Evolutionary conservation across 2,329 filamentous ascomycete species (phyloP).

Genomic region (Cercospora brassicicola): DNA sequence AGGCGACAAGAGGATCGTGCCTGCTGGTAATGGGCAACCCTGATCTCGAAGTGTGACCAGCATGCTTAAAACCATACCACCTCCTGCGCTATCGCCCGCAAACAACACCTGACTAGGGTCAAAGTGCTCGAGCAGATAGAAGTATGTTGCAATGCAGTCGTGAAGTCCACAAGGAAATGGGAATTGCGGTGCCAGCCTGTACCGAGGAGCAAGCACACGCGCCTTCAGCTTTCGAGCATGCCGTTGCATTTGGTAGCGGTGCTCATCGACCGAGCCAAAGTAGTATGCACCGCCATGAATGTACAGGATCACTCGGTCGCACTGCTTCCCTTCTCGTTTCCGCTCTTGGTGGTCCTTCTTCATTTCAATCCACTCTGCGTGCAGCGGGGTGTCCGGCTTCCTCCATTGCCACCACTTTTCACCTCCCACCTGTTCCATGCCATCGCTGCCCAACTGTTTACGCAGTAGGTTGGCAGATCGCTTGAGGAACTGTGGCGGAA

Average conservation of each 20-base stretch:
- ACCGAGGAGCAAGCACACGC: slow-evolving; percentile 79
- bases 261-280: slow-evolving; percentile 93
- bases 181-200: slow-evolving; percentile 87
- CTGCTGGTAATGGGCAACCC: slow-evolving; percentile 79
- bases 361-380: slow-evolving; percentile 97
- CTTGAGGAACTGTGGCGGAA: slow-evolving; percentile 64
- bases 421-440: slow-evolving; percentile 75
- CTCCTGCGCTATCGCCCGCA: slow-evolving; percentile 90
- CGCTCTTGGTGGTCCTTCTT: slow-evolving; percentile 73
- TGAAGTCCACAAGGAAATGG: slow-evolving; percentile 92
- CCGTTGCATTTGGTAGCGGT: slow-evolving; percentile 96
- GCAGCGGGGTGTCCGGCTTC: slow-evolving; percentile 63
- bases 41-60: slow-evolving; percentile 80
- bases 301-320: slow-evolving; percentile 83
- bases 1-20: slow-evolving; percentile 85
- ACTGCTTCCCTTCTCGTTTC: slow-evolving; percentile 55
- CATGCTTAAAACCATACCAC: slow-evolving; percentile 80
- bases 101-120: slow-evolving; percentile 80
- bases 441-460: slow-evolving; percentile 73
- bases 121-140: slow-evolving; percentile 75
- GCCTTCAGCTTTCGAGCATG: slow-evolving; percentile 93
- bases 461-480: slow-evolving; percentile 67
- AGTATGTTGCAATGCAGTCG: slow-evolving; percentile 84
- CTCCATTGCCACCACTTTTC: slow-evolving; percentile 89
- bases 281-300: slow-evolving; percentile 93